Conservation (phyloP, 83 land plant genomes). For the Diphasiastrum complanatum region DNA sequence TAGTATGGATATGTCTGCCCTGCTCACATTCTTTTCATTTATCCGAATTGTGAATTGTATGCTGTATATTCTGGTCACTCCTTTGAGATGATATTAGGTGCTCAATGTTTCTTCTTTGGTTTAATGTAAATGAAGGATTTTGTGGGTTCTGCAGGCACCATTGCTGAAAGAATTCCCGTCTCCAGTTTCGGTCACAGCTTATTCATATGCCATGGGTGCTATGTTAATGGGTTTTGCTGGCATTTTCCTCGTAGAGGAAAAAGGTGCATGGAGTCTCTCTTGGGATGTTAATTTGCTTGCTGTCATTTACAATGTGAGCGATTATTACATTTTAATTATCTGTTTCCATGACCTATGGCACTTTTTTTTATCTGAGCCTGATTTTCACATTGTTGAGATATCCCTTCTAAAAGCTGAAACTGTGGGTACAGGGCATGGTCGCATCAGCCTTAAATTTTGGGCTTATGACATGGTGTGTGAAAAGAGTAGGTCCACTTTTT, state of each 20-base stretch:
- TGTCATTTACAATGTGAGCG: conserved; percentile 18
- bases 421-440: conserved; percentile 16
- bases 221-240: conserved; percentile 17
- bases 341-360: too few species aligned
- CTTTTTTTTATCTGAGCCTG: too few species aligned
- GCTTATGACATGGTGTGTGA: conserved; percentile 17
- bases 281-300: conserved; percentile 3
- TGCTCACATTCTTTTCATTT: too few species aligned
- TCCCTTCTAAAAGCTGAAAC: background rate
- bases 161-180: conserved; percentile 10
- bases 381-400: background rate
- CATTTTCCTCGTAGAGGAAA: conserved; percentile 8
- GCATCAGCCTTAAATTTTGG: conserved; percentile 18
- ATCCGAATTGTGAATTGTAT: too few species aligned
- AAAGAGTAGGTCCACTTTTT: conserved; percentile 13
- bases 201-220: conserved; percentile 14
- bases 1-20: too few species aligned
- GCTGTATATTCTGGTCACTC: too few species aligned
- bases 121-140: background rate
- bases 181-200: conserved; percentile 16
- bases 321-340: too few species aligned
- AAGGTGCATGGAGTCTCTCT: conserved; percentile 1
- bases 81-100: too few species aligned
- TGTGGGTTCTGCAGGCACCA: conserved; percentile 12
- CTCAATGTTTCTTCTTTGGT: too few species aligned